Conservation (phyloP, 2,329 filamentous ascomycete species). For the Trichoderma simmonsii region DNA sequence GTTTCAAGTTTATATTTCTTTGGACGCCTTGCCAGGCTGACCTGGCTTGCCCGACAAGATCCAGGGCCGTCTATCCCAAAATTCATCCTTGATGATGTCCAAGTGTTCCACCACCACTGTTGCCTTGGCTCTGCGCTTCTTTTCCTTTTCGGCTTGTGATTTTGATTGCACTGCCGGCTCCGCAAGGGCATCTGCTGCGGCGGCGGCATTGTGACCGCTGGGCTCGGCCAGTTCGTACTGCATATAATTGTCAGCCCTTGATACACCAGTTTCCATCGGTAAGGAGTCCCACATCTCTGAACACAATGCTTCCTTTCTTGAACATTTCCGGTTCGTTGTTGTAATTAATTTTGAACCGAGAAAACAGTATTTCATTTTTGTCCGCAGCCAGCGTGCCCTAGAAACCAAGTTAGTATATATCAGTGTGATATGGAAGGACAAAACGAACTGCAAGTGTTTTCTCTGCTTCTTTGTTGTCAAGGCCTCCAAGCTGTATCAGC, state of each 20-base stretch:
- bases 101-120: constrained; percentile 78
- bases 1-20: constrained; percentile 43
- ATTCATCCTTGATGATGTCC: constrained; percentile 93
- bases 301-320: constrained; percentile 89
- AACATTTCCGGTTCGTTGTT: constrained; percentile 93
- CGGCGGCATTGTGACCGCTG: constrained; percentile 42
- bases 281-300: constrained; percentile 62
- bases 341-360: constrained; percentile 88
- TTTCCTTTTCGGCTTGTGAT: constrained; percentile 79
- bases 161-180: constrained; percentile 63
- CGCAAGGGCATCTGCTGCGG: constrained; percentile 47
- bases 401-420: background rate
- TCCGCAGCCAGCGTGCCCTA: constrained; percentile 80
- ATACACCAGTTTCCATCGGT: background rate
- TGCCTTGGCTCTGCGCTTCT: constrained; percentile 77
- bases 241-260: constrained; percentile 24
- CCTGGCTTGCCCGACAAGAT: constrained; percentile 67
- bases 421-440: background rate
- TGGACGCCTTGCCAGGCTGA: constrained; percentile 63
- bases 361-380: constrained; percentile 96
- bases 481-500: constrained; percentile 72
- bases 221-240: constrained; percentile 71
- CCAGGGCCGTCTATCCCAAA: constrained; percentile 88
- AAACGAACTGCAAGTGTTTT: constrained; percentile 65
- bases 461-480: constrained; percentile 77